Evolutionary conservation across 495 filamentous ascomycete species (phyloP).

Genomic region (Amorphotheca resinae): DNA sequence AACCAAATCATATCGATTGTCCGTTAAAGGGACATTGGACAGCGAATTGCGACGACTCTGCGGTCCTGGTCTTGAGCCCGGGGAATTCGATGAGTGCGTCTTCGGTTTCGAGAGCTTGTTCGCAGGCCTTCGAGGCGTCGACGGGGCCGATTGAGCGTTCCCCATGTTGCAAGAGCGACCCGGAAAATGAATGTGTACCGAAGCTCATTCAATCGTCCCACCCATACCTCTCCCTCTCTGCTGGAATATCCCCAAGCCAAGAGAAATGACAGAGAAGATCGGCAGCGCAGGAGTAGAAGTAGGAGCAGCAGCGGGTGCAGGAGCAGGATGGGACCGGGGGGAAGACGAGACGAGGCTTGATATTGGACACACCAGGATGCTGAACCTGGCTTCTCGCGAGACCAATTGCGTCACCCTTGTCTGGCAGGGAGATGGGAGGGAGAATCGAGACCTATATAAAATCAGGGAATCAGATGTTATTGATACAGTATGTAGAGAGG

Average conservation of each 20-base stretch:
- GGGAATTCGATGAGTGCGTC: conserved; percentile 12
- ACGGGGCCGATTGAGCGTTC: conserved; percentile 16
- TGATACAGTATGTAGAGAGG: too few species aligned
- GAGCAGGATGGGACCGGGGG: background rate
- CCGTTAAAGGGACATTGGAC: background rate
- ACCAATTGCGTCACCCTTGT: conserved; percentile 1
- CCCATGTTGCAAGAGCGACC: conserved; percentile 10
- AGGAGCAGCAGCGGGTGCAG: background rate
- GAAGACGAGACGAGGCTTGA: conserved; percentile 13
- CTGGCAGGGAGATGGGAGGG: background rate
- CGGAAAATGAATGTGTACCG: background rate
- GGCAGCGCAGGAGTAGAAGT: too few species aligned
- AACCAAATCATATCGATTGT: background rate
- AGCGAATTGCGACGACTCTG: conserved; percentile 12
- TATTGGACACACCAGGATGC: conserved; percentile 8
- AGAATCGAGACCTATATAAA: background rate
- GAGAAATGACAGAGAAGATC: background rate
- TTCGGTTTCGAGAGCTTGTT: conserved; percentile 20
- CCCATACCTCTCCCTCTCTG: conserved; percentile 9
- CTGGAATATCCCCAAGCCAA: background rate
- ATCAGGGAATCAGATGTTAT: background rate
- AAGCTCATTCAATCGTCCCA: conserved; percentile 1
- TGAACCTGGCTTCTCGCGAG: conserved; percentile 3
- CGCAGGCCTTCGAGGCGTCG: conserved; percentile 5
- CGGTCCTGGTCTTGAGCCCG: conserved; percentile 2